These are phyloP conservation scores for Pyrus hybrid DNA, from an alignment of 331 rosid genomes.

Conservation along the genomic window DNA sequence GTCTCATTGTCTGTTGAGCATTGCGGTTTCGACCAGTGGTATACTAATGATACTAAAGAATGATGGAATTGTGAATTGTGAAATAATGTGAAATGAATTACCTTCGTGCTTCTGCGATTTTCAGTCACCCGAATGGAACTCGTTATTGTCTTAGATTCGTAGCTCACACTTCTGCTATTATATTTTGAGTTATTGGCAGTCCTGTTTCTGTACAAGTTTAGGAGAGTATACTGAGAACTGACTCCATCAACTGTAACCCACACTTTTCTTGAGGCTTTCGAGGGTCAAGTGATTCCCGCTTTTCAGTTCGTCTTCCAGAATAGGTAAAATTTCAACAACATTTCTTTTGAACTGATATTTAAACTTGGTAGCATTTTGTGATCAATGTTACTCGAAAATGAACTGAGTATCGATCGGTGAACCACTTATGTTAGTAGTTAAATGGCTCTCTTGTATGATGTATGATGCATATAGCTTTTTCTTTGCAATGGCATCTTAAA, in stretches of 20 bases:
- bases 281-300: neutral
- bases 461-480: neutral
- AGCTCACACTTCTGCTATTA: neutral
- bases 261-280: neutral
- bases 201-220: neutral
- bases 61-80: neutral
- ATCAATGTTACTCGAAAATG: neutral
- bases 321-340: neutral
- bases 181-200: neutral
- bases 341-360: neutral
- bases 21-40: neutral
- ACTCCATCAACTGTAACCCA: neutral
- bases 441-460: neutral
- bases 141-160: neutral
- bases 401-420: neutral
- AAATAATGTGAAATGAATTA: neutral
- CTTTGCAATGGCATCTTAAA: neutral
- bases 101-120: neutral
- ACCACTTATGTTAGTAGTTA: neutral
- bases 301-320: neutral
- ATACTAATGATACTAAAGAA: neutral
- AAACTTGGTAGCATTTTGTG: neutral
- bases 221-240: neutral
- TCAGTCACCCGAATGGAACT: neutral
- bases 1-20: conserved; percentile 2